A percentile compares a stretch with the other conserved stretches of the same genome.
Conservation (phyloP, 495 filamentous ascomycete genomes). For the Penicillium cosmopolitanum region DNA sequence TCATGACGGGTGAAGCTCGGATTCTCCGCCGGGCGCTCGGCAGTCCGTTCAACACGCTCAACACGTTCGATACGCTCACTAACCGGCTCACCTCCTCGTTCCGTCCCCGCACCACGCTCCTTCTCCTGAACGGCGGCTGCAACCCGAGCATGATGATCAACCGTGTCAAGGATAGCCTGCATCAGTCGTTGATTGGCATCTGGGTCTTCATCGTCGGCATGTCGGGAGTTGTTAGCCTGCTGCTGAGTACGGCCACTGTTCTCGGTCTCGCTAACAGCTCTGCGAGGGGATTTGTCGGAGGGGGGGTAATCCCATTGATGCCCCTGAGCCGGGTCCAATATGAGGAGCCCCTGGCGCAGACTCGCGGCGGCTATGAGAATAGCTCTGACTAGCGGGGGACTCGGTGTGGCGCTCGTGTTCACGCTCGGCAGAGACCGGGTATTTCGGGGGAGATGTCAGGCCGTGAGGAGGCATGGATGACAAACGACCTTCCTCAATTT, state of each 20-base stretch:
- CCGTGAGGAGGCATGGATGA: constrained; percentile 19
- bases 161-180: constrained; percentile 52
- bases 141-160: constrained; percentile 45
- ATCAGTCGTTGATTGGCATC: constrained; percentile 51
- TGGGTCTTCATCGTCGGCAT: constrained; percentile 45
- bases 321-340: constrained; percentile 14
- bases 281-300: constrained; percentile 39
- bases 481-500: constrained; percentile 23
- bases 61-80: constrained; percentile 12
- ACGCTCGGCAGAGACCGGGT: constrained; percentile 26
- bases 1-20: constrained; percentile 1
- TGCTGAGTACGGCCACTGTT: constrained; percentile 23
- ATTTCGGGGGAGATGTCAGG: constrained; percentile 18
- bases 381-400: constrained; percentile 9
- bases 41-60: constrained; percentile 14
- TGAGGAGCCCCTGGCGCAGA: constrained; percentile 36
- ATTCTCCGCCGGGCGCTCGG: constrained; percentile 20
- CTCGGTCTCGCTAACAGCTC: constrained; percentile 49
- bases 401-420: constrained; percentile 11
- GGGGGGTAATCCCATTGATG: constrained; percentile 17
- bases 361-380: constrained; percentile 32
- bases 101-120: constrained; percentile 24
- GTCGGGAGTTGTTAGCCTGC: constrained; percentile 22
- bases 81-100: constrained; percentile 15
- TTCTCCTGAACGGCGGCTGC: constrained; percentile 40